A percentile compares a stretch with the other conserved stretches of the same genome.
Conservation (phyloP, 2,329 filamentous ascomycete genomes). For the Fonsecaea pedrosoi region DNA sequence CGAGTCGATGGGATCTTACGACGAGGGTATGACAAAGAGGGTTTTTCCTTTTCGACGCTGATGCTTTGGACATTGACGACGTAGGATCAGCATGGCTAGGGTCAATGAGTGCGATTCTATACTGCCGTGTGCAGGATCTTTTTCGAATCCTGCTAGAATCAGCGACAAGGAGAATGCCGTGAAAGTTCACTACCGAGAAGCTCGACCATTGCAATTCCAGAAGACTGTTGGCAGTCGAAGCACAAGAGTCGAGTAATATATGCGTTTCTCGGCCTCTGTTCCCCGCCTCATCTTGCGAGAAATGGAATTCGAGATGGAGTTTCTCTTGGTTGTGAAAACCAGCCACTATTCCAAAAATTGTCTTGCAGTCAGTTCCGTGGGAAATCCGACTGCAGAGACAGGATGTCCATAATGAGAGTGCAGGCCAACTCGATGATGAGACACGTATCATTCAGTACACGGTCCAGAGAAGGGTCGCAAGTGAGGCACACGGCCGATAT, state of each 20-base stretch:
- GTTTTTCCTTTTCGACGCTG: slow-evolving; percentile 9
- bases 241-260: background rate
- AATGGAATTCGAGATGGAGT: slow-evolving; percentile 2
- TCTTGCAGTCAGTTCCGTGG: background rate
- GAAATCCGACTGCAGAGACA: background rate
- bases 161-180: background rate
- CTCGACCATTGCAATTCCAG: slow-evolving; percentile 13
- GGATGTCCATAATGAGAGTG: background rate
- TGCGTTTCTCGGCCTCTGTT: background rate
- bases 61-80: slow-evolving; percentile 11
- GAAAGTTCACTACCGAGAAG: slow-evolving; percentile 2
- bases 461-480: background rate
- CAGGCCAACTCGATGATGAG: background rate
- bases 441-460: background rate
- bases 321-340: slow-evolving; percentile 6
- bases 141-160: slow-evolving; percentile 14
- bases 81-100: slow-evolving; percentile 9
- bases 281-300: slow-evolving; percentile 10
- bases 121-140: background rate
- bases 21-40: slow-evolving; percentile 11
- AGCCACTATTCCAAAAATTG: background rate
- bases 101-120: slow-evolving; percentile 5
- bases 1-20: slow-evolving; percentile 10
- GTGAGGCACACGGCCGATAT: background rate
- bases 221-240: slow-evolving; percentile 14